These are phyloP conservation scores for Rhizopogon rudus DNA, from an alignment of 768 basidiomycete species.

Conservation along the genomic window DNA sequence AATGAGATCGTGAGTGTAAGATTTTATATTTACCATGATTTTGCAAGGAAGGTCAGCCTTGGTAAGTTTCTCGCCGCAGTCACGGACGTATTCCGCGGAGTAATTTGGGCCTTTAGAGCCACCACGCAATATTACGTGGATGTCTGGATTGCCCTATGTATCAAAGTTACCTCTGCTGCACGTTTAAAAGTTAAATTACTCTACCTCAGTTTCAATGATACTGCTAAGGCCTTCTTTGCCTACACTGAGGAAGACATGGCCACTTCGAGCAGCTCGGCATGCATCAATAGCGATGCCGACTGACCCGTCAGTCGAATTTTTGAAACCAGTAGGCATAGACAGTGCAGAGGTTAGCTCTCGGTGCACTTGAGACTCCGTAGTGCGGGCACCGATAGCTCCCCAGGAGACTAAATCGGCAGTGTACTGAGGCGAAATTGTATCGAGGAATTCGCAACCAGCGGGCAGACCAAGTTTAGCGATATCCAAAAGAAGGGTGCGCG, in stretches of 20 bases:
- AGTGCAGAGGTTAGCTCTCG: constrained; percentile 82
- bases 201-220: constrained; percentile 89
- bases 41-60: constrained; percentile 78
- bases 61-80: constrained; percentile 64
- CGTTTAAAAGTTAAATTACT: not conserved
- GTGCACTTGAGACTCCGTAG: constrained; percentile 91
- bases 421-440: constrained; percentile 76
- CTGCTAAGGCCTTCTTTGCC: constrained; percentile 95
- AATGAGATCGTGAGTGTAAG: not conserved
- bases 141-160: constrained; percentile 78
- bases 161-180: not conserved
- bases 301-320: constrained; percentile 95
- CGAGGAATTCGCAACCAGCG: constrained; percentile 95
- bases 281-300: constrained; percentile 92
- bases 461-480: constrained; percentile 89
- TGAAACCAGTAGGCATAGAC: constrained; percentile 98
- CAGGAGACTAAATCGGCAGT: constrained; percentile 91
- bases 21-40: constrained; percentile 66
- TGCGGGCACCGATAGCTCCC: constrained; percentile 95
- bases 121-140: constrained; percentile 93
- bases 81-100: constrained; percentile 70
- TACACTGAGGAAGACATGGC: constrained; percentile 95
- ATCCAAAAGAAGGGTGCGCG: constrained; percentile 82
- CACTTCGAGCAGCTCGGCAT: constrained; percentile 84
- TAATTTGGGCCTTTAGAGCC: constrained; percentile 90